Evolutionary conservation across 2,329 filamentous ascomycete species (phyloP).

Genomic region (Scytalidium sp.): DNA sequence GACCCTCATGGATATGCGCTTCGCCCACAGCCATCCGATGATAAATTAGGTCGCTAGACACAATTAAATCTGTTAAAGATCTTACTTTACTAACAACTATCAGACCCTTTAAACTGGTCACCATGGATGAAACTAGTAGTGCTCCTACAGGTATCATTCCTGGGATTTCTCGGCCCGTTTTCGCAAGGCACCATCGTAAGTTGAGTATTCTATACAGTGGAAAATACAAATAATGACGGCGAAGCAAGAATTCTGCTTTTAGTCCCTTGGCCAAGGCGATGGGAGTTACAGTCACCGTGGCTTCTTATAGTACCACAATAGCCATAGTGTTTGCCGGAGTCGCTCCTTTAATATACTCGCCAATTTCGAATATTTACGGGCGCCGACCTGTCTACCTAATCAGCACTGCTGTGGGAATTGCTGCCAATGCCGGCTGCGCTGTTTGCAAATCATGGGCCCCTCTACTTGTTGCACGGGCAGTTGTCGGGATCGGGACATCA

Average conservation of each 20-base stretch:
- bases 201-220: background rate
- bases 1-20: background rate
- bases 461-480: background rate
- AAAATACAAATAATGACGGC: no score
- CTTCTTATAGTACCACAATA: slow-evolving; percentile 1
- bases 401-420: background rate
- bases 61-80: background rate
- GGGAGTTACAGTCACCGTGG: background rate
- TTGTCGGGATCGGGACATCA: background rate
- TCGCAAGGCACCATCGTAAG: background rate
- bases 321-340: background rate
- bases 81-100: background rate
- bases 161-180: background rate
- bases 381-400: background rate
- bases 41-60: background rate
- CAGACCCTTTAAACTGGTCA: background rate
- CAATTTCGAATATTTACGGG: background rate
- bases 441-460: background rate
- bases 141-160: background rate
- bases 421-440: background rate
- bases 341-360: background rate
- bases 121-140: background rate
- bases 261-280: background rate
- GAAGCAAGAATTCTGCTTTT: background rate
- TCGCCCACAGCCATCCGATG: background rate